Conservation (phyloP, 2,329 filamentous ascomycete species). For the Acephala macrosclerotiorum region DNA sequence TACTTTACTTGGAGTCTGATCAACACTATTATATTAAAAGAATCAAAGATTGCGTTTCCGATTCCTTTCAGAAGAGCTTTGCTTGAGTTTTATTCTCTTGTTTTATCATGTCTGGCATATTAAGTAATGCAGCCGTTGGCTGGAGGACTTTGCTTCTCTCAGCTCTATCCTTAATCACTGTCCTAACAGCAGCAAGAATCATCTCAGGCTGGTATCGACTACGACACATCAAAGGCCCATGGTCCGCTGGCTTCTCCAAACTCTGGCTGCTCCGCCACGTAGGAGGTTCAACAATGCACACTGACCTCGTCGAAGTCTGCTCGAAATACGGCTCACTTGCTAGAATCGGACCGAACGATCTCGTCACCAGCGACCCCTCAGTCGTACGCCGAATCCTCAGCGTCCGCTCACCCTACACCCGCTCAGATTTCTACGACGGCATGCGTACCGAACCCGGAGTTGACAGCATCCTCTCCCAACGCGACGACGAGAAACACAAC, state of each 20-base stretch:
- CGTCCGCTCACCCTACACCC: constrained; percentile 33
- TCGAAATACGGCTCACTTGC: constrained; percentile 33
- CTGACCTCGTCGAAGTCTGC: constrained; percentile 23
- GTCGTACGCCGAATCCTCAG: constrained; percentile 33
- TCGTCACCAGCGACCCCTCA: constrained; percentile 35
- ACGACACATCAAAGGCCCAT: constrained; percentile 31
- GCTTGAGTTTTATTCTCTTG: too few relatives aligned
- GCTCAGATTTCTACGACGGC: constrained; percentile 47
- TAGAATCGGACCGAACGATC: constrained; percentile 39
- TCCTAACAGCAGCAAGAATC: not conserved
- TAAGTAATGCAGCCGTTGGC: not conserved
- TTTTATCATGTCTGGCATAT: not conserved
- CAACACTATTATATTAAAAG: too few relatives aligned
- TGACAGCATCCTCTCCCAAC: constrained; percentile 60
- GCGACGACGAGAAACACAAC: constrained; percentile 54
- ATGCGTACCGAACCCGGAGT: constrained; percentile 59
- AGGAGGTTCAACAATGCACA: constrained; percentile 25
- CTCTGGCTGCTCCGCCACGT: constrained; percentile 30
- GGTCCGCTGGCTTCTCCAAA: constrained; percentile 24
- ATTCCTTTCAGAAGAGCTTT: too few relatives aligned
- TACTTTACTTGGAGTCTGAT: too few relatives aligned
- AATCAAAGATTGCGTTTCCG: too few relatives aligned
- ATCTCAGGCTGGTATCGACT: constrained; percentile 23
- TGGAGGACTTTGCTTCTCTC: not conserved
- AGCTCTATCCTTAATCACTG: not conserved